Evolutionary conservation across 441 rosid genomes (phyloP), one percentile per base, ranked within the genome.

Genomic region (Croton setiger): DNA sequence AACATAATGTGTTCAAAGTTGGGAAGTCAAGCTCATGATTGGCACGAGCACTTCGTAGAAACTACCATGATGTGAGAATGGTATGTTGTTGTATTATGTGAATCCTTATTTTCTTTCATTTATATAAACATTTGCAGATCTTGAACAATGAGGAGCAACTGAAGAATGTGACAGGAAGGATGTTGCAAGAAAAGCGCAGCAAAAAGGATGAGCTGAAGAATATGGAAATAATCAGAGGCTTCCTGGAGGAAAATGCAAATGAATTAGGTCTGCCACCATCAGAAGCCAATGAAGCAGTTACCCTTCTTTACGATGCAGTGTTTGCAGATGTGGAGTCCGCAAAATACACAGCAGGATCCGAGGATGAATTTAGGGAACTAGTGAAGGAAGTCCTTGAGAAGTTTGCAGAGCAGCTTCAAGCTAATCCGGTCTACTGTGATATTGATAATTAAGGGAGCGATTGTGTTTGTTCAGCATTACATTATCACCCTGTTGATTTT

Each of bases 181-280:
- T 74, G 14, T 64, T 75, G 56, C 74, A 66, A 45, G 86, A 76
- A 68, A 82, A 77, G 51, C 56, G 23, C 5, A 67, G 59, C 60
- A n/a, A 37, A 55, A 76, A 80, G 31, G 80, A 75, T 47, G 76
- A 45, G 14, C 69, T 27, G 68, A 79, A 57, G 14, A 62, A 68
- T 7, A 64, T 63, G 11, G 76, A 79, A 69, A 64, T 72, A 48
- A 76, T 87, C 72, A 70, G 84, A 79, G 69, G 37, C 56, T 83
- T 82, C 76, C 79, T 92, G 27, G 80, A 81, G 77, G 52, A 79
- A 70, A 86, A 82, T 20, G 91, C 89, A 15, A 72, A 72, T 48
- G 85, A 88, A 69, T 63, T 85, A 43, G 98, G 98, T 14, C 74
- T 92, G 83, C 98, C 98, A 21, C 88, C 88, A 20, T 43, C 81